These are phyloP conservation scores for Ogataea paradorogensis DNA, from an alignment of 805 yeast genomes.

Conservation along the genomic window DNA sequence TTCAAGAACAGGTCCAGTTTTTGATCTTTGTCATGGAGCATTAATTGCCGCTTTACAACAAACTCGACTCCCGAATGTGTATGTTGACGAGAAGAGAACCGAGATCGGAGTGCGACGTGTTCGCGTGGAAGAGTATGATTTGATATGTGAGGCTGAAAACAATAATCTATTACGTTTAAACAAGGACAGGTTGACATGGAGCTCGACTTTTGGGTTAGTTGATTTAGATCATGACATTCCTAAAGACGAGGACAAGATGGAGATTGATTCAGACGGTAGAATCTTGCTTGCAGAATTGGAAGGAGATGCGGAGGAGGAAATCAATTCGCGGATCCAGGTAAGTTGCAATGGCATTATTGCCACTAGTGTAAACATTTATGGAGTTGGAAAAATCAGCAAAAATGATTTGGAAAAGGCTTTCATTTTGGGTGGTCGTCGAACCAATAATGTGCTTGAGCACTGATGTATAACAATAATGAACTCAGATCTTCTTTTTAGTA, in stretches of 20 bases:
- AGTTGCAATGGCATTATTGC: constrained; percentile 35
- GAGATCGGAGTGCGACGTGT: constrained; percentile 40
- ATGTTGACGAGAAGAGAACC: constrained; percentile 53
- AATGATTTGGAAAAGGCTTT: constrained; percentile 48
- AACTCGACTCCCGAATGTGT: constrained; percentile 64
- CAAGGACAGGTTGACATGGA: constrained; percentile 38
- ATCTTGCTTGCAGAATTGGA: constrained; percentile 70
- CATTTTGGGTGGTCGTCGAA: constrained; percentile 45
- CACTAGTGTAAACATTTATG: constrained; percentile 45
- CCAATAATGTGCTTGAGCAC: constrained; percentile 32
- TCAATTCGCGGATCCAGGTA: constrained; percentile 51
- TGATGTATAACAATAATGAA: not conserved
- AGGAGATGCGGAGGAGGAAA: constrained; percentile 80
- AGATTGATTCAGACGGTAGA: constrained; percentile 31
- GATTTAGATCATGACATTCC: constrained; percentile 31
- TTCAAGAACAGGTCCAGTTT: constrained; percentile 77
- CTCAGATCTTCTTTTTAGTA: constrained; percentile 13
- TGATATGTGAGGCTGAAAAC: constrained; percentile 53
- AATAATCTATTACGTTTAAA: constrained; percentile 40
- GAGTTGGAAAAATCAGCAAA: constrained; percentile 47
- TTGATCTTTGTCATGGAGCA: constrained; percentile 73
- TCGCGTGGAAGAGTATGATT: constrained; percentile 45
- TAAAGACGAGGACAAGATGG: constrained; percentile 33
- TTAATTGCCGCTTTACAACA: constrained; percentile 58
- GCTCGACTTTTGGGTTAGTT: constrained; percentile 61